Evolutionary conservation across 768 basidiomycete genomes (phyloP).

Genomic region (Russula vinacea): DNA sequence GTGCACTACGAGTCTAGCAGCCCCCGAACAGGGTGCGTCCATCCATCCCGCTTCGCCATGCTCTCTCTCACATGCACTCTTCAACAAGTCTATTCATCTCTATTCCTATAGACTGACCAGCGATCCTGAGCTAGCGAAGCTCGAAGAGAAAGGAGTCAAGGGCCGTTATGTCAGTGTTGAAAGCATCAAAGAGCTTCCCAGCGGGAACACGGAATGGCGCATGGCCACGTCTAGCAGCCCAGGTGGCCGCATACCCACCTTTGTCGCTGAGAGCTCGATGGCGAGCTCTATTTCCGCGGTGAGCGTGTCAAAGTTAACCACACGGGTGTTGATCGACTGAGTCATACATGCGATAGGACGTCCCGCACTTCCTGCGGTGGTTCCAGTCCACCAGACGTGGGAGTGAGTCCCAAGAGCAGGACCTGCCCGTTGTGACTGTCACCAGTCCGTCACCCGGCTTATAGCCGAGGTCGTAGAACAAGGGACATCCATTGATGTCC

Average conservation of each 20-base stretch:
- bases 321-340: background rate
- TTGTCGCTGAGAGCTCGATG: constrained; percentile 59
- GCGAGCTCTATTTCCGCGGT: constrained; percentile 62
- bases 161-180: constrained; percentile 73
- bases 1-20: constrained; percentile 47
- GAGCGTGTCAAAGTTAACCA: constrained; percentile 27
- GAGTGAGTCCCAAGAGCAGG: constrained; percentile 1
- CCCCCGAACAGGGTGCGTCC: constrained; percentile 58
- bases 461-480: background rate
- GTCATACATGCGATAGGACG: constrained; percentile 48
- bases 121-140: constrained; percentile 54
- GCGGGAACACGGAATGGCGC: constrained; percentile 69
- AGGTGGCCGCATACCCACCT: constrained; percentile 65
- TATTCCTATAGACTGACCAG: constrained; percentile 63
- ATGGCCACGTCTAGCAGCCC: constrained; percentile 77
- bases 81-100: constrained; percentile 46
- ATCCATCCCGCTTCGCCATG: background rate
- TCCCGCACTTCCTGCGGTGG: constrained; percentile 71
- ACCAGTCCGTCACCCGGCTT: background rate
- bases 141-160: constrained; percentile 61
- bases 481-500: background rate
- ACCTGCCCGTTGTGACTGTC: background rate
- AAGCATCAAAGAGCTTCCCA: constrained; percentile 55
- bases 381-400: constrained; percentile 40
- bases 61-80: background rate